Percentiles rank a stretch among this genome's conserved stretches.
These are phyloP conservation scores for Geotrichum phurueaensis DNA, from an alignment of 1,139 yeast genomes.

Conservation along the genomic window DNA sequence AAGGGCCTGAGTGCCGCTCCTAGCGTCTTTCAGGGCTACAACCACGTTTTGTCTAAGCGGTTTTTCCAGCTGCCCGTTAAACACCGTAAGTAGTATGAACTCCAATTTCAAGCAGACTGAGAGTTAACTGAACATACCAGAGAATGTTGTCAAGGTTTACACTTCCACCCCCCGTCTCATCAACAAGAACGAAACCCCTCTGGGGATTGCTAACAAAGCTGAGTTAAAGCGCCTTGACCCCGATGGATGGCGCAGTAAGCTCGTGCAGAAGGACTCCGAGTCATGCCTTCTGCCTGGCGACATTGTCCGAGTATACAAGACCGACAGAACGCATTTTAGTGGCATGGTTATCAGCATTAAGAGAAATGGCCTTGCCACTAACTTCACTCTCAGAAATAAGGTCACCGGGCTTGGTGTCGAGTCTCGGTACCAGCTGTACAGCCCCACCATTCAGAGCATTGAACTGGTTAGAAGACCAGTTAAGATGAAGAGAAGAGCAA, in stretches of 20 bases:
- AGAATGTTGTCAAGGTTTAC: conserved; percentile 34
- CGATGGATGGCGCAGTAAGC: conserved; percentile 61
- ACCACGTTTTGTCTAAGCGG: conserved; percentile 2
- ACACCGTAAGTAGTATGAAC: conserved; percentile 3
- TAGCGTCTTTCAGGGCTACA: conserved; percentile 4
- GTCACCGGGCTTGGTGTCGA: conserved; percentile 76
- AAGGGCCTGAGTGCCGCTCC: conserved; percentile 1
- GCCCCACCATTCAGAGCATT: conserved; percentile 66
- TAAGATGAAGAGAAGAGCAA: conserved; percentile 64
- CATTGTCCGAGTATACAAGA: conserved; percentile 67
- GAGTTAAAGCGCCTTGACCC: conserved; percentile 61
- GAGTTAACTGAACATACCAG: conserved; percentile 3
- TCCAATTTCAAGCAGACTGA: background rate
- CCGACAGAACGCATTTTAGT: conserved; percentile 59
- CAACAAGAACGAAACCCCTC: conserved; percentile 6
- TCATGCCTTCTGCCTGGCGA: conserved; percentile 69
- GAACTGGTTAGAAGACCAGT: conserved; percentile 71
- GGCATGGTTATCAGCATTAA: conserved; percentile 77
- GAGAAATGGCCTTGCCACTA: conserved; percentile 63
- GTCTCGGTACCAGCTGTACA: conserved; percentile 67
- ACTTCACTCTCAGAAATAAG: conserved; percentile 71
- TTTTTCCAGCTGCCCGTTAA: conserved; percentile 14
- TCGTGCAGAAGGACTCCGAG: conserved; percentile 48
- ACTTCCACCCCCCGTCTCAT: conserved; percentile 31
- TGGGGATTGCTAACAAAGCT: conserved; percentile 39